Base-by-base conservation (phyloP, 1,284 basidiomycete genomes). In the Cryptococcus floricola region DNA sequence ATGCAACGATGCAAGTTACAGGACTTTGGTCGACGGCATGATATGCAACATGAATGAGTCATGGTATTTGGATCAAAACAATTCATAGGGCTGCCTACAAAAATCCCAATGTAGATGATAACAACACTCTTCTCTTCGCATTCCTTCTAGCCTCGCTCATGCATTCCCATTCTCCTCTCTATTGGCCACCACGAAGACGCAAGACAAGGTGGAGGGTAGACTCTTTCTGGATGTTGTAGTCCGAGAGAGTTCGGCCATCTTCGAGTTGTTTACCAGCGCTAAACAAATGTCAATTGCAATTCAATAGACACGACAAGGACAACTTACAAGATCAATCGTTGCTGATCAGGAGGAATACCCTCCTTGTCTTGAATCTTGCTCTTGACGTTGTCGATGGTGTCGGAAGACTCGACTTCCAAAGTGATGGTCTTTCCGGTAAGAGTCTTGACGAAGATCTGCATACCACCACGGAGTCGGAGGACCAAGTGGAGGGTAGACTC, bases 261-360 rank as follows among this genome's bases (percentile, higher is more conserved):
- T 92, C 89, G 61, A 96, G 87, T 80, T 96, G 93, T 82, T 96
- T 96, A 68, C 92, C 92, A 53, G 92, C 93, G n/a, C n/a, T n/a
- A n/a, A n/a, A n/a, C n/a, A n/a, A n/a, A n/a, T n/a, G n/a, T n/a
- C n/a, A n/a, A n/a, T n/a, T n/a, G n/a, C n/a, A n/a, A n/a, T n/a
- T n/a, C n/a, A n/a, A n/a, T n/a, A n/a, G n/a, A n/a, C n/a, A n/a
- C n/a, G n/a, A n/a, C n/a, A n/a, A n/a, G n/a, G n/a, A n/a, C n/a
- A n/a, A n/a, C n/a, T 34, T 34, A 34, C 31, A 64, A 67, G 39
- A 61, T 66, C 31, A 67, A 44, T 28, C 64, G 62, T n/a, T n/a
- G 90, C 77, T 92, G 90, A 79, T 91, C 89, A 59, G 89, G 89
- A 54, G 90, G 89, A 61, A 91, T 92, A 61, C 88, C 78, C 69